Evolutionary conservation across 2,329 filamentous ascomycete genomes (phyloP).

Genomic region (Trichoderma atrobrunneum): DNA sequence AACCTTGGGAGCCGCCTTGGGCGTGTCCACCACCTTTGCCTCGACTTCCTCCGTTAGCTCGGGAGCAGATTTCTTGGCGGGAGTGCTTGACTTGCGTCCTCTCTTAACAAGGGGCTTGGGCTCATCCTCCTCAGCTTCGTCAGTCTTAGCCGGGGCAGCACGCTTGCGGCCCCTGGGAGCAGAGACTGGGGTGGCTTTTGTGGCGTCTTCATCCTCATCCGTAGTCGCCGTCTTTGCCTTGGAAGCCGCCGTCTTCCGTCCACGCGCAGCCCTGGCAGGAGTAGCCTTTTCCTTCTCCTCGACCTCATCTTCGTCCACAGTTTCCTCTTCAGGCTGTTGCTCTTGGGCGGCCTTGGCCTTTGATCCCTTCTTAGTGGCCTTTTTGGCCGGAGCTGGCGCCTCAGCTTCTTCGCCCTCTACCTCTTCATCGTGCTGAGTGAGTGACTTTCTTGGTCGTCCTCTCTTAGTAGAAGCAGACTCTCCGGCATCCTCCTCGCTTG

Average conservation of each 20-base stretch:
- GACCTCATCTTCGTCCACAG: constrained; percentile 23
- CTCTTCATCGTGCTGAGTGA: not conserved
- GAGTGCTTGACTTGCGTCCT: constrained; percentile 20
- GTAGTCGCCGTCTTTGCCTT: constrained; percentile 18
- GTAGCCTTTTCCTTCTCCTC: constrained; percentile 23
- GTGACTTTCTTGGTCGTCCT: constrained; percentile 16
- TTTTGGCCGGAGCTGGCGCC: constrained; percentile 15
- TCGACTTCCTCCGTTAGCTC: not conserved
- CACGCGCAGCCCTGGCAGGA: constrained; percentile 11
- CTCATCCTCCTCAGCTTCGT: constrained; percentile 22
- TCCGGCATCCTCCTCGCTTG: not conserved
- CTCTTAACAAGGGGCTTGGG: constrained; percentile 31
- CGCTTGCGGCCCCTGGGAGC: constrained; percentile 21
- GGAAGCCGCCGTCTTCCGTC: not conserved
- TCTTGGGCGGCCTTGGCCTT: constrained; percentile 10
- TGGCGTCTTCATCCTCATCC: constrained; percentile 22
- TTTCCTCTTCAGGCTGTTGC: constrained; percentile 8
- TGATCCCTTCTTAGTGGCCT: constrained; percentile 14
- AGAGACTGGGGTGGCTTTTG: constrained; percentile 12
- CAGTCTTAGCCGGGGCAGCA: constrained; percentile 17
- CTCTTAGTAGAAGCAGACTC: not conserved
- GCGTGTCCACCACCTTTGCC: constrained; percentile 2
- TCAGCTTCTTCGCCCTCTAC: constrained; percentile 18
- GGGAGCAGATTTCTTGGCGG: constrained; percentile 6
- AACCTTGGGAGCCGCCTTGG: not conserved